Conservation (phyloP, 805 yeast genomes). For the Ogataea ramenticola region DNA sequence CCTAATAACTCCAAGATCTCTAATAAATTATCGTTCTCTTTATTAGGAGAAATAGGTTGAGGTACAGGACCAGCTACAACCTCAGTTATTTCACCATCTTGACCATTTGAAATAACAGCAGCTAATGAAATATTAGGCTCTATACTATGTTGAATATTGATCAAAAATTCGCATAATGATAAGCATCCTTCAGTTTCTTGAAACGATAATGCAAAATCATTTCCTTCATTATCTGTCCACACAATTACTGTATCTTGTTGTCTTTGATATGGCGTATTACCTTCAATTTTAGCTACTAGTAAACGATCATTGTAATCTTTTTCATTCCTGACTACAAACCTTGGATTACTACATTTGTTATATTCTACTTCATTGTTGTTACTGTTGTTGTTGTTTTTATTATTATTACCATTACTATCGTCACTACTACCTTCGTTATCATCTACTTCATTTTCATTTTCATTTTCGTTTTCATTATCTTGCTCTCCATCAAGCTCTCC, state of each 20-base stretch:
- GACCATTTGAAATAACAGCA: slow-evolving; percentile 47
- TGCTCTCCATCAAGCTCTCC: slow-evolving; percentile 44
- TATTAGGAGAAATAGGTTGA: slow-evolving; percentile 54
- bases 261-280: slow-evolving; percentile 76
- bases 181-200: slow-evolving; percentile 91
- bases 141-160: slow-evolving; percentile 52
- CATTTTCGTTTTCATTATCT: no score
- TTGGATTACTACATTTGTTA: slow-evolving; percentile 32
- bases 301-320: slow-evolving; percentile 49
- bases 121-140: slow-evolving; percentile 66
- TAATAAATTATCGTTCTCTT: slow-evolving; percentile 44
- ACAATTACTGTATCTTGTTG: slow-evolving; percentile 93
- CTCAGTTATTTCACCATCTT: slow-evolving; percentile 56
- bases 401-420: not conserved
- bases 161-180: slow-evolving; percentile 71
- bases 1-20: slow-evolving; percentile 49
- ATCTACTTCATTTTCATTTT: no score
- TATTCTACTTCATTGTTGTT: not conserved
- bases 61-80: slow-evolving; percentile 73
- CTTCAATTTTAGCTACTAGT: slow-evolving; percentile 61
- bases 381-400: not conserved
- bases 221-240: slow-evolving; percentile 74
- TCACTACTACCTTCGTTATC: no score
- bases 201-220: slow-evolving; percentile 82
- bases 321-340: slow-evolving; percentile 68